phyloP scores from a whole-genome alignment of 129 eudicot genomes.

The Scalesia atractyloides region DNA sequence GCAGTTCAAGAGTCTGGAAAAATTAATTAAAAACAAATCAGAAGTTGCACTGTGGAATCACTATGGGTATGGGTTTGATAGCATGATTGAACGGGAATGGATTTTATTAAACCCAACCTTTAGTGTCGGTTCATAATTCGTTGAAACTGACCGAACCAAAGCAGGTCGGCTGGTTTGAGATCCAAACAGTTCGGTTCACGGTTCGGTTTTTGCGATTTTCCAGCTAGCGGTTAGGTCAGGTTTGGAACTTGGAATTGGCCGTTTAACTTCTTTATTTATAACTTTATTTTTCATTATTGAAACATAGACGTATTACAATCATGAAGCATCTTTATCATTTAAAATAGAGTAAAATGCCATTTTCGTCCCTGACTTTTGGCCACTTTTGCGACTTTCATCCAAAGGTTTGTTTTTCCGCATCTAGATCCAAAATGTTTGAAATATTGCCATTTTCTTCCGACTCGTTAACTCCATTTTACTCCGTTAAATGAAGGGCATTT shows the following conservation, averaged over 20 bases:
- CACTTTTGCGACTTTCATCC: too few species aligned
- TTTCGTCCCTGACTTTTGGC: too few species aligned
- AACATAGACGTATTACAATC: background rate
- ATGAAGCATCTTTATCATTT: background rate
- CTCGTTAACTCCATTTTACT: too few species aligned
- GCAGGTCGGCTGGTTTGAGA: background rate
- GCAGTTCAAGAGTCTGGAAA: constrained; percentile 62
- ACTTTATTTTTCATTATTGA: background rate
- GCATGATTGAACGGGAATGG: background rate
- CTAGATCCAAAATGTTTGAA: too few species aligned
- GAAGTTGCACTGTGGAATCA: constrained; percentile 1
- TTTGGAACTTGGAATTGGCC: background rate
- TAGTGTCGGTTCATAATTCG: background rate
- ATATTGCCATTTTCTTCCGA: too few species aligned
- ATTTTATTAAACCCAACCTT: background rate
- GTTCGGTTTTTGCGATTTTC: background rate
- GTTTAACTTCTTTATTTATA: background rate
- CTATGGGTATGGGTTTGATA: background rate
- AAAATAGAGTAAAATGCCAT: too few species aligned
- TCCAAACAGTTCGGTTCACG: background rate
- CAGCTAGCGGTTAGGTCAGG: background rate
- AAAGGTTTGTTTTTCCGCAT: too few species aligned
- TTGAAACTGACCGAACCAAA: background rate
- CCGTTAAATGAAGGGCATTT: too few species aligned
- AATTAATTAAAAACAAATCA: constrained; percentile 17